Evolutionary conservation across 1,284 basidiomycete genomes (phyloP).

Genomic region (Blastosporella zonata): DNA sequence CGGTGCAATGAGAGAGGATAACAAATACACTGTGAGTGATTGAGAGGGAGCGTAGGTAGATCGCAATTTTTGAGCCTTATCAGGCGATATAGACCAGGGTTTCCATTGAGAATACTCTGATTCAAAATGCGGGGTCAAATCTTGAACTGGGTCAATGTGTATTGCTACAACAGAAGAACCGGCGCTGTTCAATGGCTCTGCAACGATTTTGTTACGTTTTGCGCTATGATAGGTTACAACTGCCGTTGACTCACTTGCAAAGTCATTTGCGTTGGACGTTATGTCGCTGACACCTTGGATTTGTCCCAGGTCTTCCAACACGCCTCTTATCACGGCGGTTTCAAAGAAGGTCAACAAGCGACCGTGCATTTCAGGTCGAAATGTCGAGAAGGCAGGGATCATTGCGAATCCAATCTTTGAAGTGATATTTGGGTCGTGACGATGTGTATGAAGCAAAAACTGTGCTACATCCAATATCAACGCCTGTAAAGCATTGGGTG

Average conservation of each 20-base stretch:
- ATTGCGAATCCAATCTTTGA: conserved; percentile 60
- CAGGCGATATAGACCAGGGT: conserved; percentile 28
- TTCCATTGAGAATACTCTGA: conserved; percentile 21
- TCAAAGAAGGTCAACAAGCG: conserved; percentile 65
- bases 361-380: conserved; percentile 53
- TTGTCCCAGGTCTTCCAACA: conserved; percentile 44
- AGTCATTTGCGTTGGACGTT: background rate
- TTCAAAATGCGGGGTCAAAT: conserved; percentile 21
- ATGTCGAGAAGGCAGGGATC: conserved; percentile 67
- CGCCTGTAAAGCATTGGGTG: conserved; percentile 65
- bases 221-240: background rate
- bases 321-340: conserved; percentile 47
- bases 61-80: conserved; percentile 21
- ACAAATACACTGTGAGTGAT: conserved; percentile 50
- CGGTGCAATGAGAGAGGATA: conserved; percentile 57
- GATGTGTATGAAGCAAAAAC: conserved; percentile 53
- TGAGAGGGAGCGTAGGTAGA: conserved; percentile 61
- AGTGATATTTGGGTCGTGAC: conserved; percentile 47
- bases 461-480: conserved; percentile 61
- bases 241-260: conserved; percentile 13
- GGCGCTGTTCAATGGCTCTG: conserved; percentile 10
- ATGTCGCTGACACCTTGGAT: conserved; percentile 33
- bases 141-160: conserved; percentile 51
- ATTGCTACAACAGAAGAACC: conserved; percentile 51
- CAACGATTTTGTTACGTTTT: background rate